A percentile compares a stretch with the other conserved stretches of the same genome.
phyloP scores from a whole-genome alignment of 176 grass and related monocot species.

The Thalia dealbata region DNA sequence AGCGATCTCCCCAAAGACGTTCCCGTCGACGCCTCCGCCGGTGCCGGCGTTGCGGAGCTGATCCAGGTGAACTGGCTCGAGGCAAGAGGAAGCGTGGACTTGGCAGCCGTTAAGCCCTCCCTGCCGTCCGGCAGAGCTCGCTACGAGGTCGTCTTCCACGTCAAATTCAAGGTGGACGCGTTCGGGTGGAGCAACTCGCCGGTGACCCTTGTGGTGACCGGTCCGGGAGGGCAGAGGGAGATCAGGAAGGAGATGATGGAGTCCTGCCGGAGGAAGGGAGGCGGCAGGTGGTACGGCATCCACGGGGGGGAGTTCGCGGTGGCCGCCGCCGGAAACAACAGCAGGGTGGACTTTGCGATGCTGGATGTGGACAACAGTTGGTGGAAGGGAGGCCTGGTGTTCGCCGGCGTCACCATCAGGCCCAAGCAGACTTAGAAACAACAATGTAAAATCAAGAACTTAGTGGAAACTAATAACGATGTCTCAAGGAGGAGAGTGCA shows the following conservation, averaged over 20 bases:
- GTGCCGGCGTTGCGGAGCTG: background rate
- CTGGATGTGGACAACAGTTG: no score
- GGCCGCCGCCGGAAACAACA: no score
- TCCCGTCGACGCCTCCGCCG: no score
- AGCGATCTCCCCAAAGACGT: background rate
- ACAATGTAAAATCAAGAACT: no score
- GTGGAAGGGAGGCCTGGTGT: no score
- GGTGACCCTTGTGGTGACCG: background rate
- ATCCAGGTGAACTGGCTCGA: background rate
- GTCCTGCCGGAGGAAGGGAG: background rate
- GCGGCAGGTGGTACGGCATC: background rate
- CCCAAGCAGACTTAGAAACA: no score
- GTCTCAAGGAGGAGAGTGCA: no score
- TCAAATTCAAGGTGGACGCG: constrained; percentile 2
- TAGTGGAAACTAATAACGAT: no score
- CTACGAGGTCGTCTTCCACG: background rate
- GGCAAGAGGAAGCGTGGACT: background rate
- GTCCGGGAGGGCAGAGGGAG: background rate
- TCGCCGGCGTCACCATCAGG: no score
- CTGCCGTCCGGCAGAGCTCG: no score
- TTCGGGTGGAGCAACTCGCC: background rate
- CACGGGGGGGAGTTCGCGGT: background rate
- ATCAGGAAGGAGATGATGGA: background rate
- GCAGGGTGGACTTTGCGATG: no score
- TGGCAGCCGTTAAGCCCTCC: no score